Percentiles rank a stretch among this genome's conserved stretches.
Evolutionary conservation across 2,329 filamentous ascomycete genomes (phyloP).

Genomic region (Trichoderma asperellum): DNA sequence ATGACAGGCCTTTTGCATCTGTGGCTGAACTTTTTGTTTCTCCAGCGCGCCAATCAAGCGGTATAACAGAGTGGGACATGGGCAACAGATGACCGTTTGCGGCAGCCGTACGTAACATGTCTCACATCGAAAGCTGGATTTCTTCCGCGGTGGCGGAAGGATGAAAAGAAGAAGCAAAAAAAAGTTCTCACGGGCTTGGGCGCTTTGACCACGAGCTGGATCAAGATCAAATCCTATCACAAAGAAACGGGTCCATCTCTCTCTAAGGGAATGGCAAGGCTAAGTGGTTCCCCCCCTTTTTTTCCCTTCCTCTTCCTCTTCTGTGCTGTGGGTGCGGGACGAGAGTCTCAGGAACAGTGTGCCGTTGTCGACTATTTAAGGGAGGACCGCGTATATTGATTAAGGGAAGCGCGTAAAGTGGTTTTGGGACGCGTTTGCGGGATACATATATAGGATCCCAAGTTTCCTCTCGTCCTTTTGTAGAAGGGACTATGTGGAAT

Average conservation of each 20-base stretch:
- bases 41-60: not conserved
- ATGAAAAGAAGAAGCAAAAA: not conserved
- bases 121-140: not conserved
- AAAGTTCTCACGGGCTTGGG: not conserved
- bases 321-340: not conserved
- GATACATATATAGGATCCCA: conserved; percentile 1
- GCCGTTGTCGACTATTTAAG: not conserved
- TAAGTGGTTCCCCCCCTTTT: not conserved
- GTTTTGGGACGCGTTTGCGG: conserved; percentile 1
- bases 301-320: not conserved
- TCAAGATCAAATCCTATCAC: not conserved
- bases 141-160: conserved; percentile 8
- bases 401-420: conserved; percentile 23
- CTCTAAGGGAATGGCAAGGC: not conserved
- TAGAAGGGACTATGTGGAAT: not conserved
- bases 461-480: not conserved
- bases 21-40: conserved; percentile 22
- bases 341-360: conserved; percentile 3
- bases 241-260: not conserved
- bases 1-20: conserved; percentile 18
- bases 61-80: not conserved
- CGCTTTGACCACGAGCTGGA: conserved; percentile 1
- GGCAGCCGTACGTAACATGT: conserved; percentile 15
- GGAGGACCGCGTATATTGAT: conserved; percentile 16
- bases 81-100: conserved; percentile 10